A percentile compares a stretch with the other conserved stretches of the same genome.
These are phyloP conservation scores for Pyricularia pennisetigena DNA, from an alignment of 2,329 filamentous ascomycete genomes.

Conservation along the genomic window DNA sequence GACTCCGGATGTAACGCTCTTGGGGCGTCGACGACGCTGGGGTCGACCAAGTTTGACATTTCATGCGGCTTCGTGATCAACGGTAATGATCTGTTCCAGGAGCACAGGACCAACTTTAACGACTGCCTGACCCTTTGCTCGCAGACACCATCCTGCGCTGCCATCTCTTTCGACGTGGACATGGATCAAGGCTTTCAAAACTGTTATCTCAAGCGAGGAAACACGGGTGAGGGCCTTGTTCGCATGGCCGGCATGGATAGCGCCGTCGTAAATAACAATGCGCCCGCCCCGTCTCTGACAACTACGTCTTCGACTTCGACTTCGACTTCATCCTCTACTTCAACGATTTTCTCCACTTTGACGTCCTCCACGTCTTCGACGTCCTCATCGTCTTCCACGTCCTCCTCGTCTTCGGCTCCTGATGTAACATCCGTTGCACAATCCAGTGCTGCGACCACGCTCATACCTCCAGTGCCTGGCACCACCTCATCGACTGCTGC, in stretches of 20 bases:
- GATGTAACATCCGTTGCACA: slow-evolving; percentile 7
- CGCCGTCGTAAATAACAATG: slow-evolving; percentile 7
- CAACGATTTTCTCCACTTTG: not conserved
- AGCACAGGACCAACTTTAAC: slow-evolving; percentile 17
- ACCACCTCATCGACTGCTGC: not conserved
- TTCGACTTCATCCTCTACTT: not conserved
- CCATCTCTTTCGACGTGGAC: slow-evolving; percentile 16
- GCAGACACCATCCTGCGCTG: slow-evolving; percentile 14
- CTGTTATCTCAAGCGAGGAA: slow-evolving; percentile 18
- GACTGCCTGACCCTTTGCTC: slow-evolving; percentile 19
- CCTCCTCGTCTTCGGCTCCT: slow-evolving; percentile 22
- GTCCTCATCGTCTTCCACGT: not conserved
- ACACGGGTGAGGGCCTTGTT: not conserved
- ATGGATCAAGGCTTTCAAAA: slow-evolving; percentile 19
- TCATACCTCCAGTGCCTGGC: not conserved
- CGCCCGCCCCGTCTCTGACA: slow-evolving; percentile 1
- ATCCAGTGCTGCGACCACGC: slow-evolving; percentile 33
- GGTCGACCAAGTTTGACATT: slow-evolving; percentile 12
- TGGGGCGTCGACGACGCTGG: slow-evolving; percentile 9
- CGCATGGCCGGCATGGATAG: slow-evolving; percentile 7
- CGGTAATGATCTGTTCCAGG: slow-evolving; percentile 17
- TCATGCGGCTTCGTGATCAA: slow-evolving; percentile 17
- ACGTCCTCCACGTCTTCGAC: slow-evolving; percentile 18
- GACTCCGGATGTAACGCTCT: slow-evolving; percentile 17
- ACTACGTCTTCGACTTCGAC: not conserved